Evolutionary conservation across 805 yeast genomes (phyloP), one percentile per base, ranked within the genome.

Genomic region (Candida alai): DNA sequence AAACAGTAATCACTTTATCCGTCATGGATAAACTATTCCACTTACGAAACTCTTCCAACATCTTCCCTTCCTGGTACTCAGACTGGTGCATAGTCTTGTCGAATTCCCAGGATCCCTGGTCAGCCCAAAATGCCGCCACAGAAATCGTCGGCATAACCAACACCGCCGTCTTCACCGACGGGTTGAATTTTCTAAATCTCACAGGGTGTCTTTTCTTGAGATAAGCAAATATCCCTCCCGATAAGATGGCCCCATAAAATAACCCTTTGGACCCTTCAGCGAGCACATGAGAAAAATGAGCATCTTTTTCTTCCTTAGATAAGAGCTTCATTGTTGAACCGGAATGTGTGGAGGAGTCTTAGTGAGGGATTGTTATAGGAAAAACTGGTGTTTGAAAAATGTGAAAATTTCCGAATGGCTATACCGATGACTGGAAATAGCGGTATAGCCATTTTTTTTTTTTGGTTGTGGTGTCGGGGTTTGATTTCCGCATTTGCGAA

Each of bases 21-120:
- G 47, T 11, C 6, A 46, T 16, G 1, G 65, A 46, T 46, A 60
- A 44, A 13, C 42, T 43, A 29, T 60, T 56, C 70, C 70, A 66
- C 16, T 49, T 39, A 35, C 52, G 40, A 47, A 43, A 60, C 42
- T 65, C 66, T 40, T 63, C 61, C 44, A 66, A 24, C 17, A 62
- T 39, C 41, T 50, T 44, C 19, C 41, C 36, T 36, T 60, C 53
- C 30, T 47, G 42, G 31, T 55, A 53, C 8, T 47, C 57, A 19
- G 56, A 44, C 10, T 55, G 49, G 48, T 65, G 58, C 62, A 62
- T 51, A 30, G 51, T 47, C 32, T 58, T 50, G 42, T 66, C 71
- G 37, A 65, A 66, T 37, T 63, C 70, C 40, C 64, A 56, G 15
- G 70, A 63, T 11, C 73, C 73, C 39, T 62, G 65, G 40, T 66